Conservation (phyloP, 169 alveolate genomes). For the Plasmodium inui region DNA sequence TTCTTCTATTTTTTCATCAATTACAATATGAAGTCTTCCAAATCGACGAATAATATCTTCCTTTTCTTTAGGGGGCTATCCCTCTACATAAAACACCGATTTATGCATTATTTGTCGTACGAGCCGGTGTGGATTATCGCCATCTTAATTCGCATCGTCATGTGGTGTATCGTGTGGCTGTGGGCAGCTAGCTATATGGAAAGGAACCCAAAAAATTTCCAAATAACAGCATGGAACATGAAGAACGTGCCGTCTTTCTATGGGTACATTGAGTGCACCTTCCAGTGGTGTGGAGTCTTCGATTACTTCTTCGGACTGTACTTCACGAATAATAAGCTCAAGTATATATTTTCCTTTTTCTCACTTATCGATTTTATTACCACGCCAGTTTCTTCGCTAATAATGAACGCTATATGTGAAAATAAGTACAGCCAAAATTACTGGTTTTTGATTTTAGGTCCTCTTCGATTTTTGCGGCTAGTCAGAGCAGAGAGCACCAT, state of each 20-base stretch:
- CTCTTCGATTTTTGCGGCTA: constrained; percentile 82
- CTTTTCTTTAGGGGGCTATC: constrained; percentile 43
- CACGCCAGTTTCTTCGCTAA: constrained; percentile 82
- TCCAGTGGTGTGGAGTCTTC: constrained; percentile 80
- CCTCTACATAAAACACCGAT: constrained; percentile 32
- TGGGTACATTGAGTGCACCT: constrained; percentile 83
- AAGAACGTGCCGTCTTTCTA: constrained; percentile 78
- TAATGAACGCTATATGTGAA: constrained; percentile 55
- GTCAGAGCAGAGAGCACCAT: constrained; percentile 83
- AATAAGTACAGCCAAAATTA: constrained; percentile 70
- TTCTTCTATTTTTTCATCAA: constrained; percentile 18
- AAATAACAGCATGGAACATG: constrained; percentile 82
- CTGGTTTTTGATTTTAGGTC: constrained; percentile 80
- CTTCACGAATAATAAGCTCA: constrained; percentile 68
- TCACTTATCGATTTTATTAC: constrained; percentile 83
- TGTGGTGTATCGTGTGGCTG: constrained; percentile 86
- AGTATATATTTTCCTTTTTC: constrained; percentile 80
- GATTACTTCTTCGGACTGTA: constrained; percentile 80
- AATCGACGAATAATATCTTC: constrained; percentile 9
- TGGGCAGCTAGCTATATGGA: constrained; percentile 87
- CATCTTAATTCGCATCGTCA: constrained; percentile 78
- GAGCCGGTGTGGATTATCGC: constrained; percentile 82
- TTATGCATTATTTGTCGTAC: constrained; percentile 52
- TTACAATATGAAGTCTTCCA: constrained; percentile 67
- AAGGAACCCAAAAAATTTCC: constrained; percentile 78